A percentile compares a stretch with the other conserved stretches of the same genome.
These are phyloP conservation scores for Colletotrichum sublineola DNA, from an alignment of 2,329 filamentous ascomycete genomes.

Conservation along the genomic window DNA sequence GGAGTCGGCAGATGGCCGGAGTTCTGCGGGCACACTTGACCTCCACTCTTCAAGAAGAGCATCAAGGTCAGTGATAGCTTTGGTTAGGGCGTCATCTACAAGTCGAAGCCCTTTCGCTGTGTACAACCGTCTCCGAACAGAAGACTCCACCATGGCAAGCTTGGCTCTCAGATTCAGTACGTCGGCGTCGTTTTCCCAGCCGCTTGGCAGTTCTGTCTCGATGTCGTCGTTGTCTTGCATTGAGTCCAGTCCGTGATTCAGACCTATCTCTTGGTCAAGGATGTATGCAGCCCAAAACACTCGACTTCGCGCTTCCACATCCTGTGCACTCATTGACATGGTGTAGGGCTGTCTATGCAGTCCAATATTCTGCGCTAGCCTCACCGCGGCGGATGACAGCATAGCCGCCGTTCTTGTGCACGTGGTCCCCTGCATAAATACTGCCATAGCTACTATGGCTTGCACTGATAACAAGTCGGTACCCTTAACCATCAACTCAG, in stretches of 20 bases:
- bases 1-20: slow-evolving; percentile 29
- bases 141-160: slow-evolving; percentile 41
- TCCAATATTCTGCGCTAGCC: slow-evolving; percentile 31
- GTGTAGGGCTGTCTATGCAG: slow-evolving; percentile 33
- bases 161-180: slow-evolving; percentile 32
- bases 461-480: slow-evolving; percentile 33
- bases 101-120: slow-evolving; percentile 36
- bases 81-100: slow-evolving; percentile 20
- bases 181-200: slow-evolving; percentile 10
- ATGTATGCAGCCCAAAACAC: slow-evolving; percentile 42
- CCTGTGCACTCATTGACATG: slow-evolving; percentile 34
- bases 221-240: slow-evolving; percentile 36
- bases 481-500: slow-evolving; percentile 32
- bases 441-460: slow-evolving; percentile 35
- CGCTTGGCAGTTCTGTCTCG: slow-evolving; percentile 34
- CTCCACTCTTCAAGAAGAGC: slow-evolving; percentile 38
- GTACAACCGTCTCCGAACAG: slow-evolving; percentile 32
- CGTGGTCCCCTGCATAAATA: slow-evolving; percentile 38
- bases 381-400: slow-evolving; percentile 29
- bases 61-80: slow-evolving; percentile 37
- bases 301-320: slow-evolving; percentile 29
- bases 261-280: slow-evolving; percentile 32
- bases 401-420: slow-evolving; percentile 27
- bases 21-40: slow-evolving; percentile 17
- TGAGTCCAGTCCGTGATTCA: slow-evolving; percentile 36